These are phyloP conservation scores for Scedosporium apiospermum DNA, from an alignment of 2,329 filamentous ascomycete genomes.

Conservation along the genomic window DNA sequence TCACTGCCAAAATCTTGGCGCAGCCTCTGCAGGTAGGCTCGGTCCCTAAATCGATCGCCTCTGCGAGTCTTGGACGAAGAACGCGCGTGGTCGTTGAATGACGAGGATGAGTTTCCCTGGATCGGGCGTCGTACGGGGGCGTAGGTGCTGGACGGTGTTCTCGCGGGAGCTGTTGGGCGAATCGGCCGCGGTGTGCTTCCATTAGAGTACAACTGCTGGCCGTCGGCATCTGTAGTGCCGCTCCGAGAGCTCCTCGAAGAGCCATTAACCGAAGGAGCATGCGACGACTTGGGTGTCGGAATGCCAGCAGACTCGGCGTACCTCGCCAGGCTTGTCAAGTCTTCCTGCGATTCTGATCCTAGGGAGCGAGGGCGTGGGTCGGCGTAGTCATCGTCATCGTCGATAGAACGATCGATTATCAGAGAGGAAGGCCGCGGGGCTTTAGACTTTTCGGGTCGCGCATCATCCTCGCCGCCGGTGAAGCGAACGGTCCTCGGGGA, in stretches of 20 bases:
- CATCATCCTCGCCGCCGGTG: conserved; percentile 37
- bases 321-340: conserved; percentile 3
- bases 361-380: neutral
- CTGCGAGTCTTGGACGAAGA: conserved; percentile 43
- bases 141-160: conserved; percentile 74
- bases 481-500: conserved; percentile 41
- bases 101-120: neutral
- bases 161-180: conserved; percentile 57
- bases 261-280: conserved; percentile 2
- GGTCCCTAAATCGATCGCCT: conserved; percentile 60
- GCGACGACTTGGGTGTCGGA: conserved; percentile 28
- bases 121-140: conserved; percentile 35
- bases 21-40: conserved; percentile 87
- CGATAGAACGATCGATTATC: conserved; percentile 15
- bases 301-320: conserved; percentile 2
- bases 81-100: conserved; percentile 19
- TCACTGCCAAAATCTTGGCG: conserved; percentile 58
- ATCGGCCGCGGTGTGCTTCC: conserved; percentile 4
- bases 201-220: neutral
- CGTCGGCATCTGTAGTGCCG: neutral
- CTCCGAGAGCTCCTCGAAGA: neutral
- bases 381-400: conserved; percentile 34
- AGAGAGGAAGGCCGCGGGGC: conserved; percentile 23
- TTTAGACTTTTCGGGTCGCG: conserved; percentile 31
- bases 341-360: neutral